Evolutionary conservation across 345 rosid genomes (phyloP).

Genomic region (Mercurialis annua): DNA sequence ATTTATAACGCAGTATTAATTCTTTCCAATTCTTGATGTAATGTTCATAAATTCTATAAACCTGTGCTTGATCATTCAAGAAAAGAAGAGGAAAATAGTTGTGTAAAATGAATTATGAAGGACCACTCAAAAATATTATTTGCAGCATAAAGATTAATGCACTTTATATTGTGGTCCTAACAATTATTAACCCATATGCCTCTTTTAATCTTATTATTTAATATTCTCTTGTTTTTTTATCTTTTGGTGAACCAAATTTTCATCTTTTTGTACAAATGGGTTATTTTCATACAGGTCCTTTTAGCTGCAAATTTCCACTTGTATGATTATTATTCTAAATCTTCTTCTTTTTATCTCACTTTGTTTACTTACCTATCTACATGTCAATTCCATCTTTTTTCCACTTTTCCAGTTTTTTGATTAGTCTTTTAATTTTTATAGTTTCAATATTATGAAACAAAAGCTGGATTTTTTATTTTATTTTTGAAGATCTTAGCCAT

Average conservation of each 20-base stretch:
- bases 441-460: too few species aligned
- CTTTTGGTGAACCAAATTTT: neutral
- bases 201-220: conserved; percentile 9
- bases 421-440: too few species aligned
- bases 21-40: too few species aligned
- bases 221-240: conserved; percentile 4
- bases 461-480: too few species aligned
- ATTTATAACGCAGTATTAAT: too few species aligned
- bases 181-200: conserved; percentile 20
- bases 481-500: too few species aligned
- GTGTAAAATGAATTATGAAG: conserved; percentile 11
- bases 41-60: too few species aligned
- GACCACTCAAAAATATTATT: conserved; percentile 27
- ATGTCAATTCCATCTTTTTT: too few species aligned
- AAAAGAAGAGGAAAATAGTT: neutral
- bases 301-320: neutral
- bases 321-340: neutral
- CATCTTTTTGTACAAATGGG: conserved; percentile 2
- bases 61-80: too few species aligned
- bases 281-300: neutral
- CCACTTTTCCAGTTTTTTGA: too few species aligned
- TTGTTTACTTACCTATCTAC: neutral
- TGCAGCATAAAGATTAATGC: conserved; percentile 28
- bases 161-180: conserved; percentile 41
- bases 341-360: neutral